These are phyloP conservation scores for Moesziomyces antarcticus DNA, from an alignment of 1,284 basidiomycete species.

Conservation along the genomic window DNA sequence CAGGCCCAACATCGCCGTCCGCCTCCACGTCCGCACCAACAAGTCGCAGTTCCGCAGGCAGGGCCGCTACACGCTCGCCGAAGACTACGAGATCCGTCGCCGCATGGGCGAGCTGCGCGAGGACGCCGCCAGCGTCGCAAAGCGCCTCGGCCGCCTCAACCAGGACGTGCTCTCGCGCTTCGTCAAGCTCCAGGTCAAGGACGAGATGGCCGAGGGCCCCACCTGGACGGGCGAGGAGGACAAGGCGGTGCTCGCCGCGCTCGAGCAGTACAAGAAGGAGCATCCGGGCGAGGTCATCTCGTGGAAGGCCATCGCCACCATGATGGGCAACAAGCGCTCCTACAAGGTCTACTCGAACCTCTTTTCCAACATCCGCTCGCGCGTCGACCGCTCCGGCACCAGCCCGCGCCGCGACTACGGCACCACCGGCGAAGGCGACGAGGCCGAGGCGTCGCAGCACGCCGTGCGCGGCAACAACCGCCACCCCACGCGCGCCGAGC, in stretches of 20 bases:
- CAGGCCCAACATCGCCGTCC: conserved; percentile 47
- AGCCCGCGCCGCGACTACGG: conserved; percentile 30
- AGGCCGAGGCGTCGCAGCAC: conserved; percentile 22
- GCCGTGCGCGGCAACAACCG: conserved; percentile 29
- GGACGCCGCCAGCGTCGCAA: conserved; percentile 35
- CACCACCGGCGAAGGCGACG: conserved; percentile 16
- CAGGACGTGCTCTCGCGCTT: conserved; percentile 42
- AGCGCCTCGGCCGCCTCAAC: conserved; percentile 49
- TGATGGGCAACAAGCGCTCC: conserved; percentile 48
- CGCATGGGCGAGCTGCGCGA: conserved; percentile 32
- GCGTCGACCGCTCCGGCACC: conserved; percentile 28
- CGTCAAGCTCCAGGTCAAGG: conserved; percentile 41
- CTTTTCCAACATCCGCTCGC: conserved; percentile 40
- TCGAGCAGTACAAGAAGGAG: conserved; percentile 44
- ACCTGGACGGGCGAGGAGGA: conserved; percentile 44
- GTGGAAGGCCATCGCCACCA: conserved; percentile 46
- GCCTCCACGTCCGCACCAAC: conserved; percentile 42
- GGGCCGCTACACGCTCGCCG: conserved; percentile 46
- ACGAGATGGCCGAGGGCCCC: conserved; percentile 34
- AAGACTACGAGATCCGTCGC: conserved; percentile 32
- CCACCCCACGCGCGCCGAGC: conserved; percentile 36
- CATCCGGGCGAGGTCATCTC: conserved; percentile 42
- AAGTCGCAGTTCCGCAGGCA: conserved; percentile 43
- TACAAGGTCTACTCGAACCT: conserved; percentile 52
- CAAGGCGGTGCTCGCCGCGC: conserved; percentile 40